A percentile compares a stretch with the other conserved stretches of the same genome.
Evolutionary conservation across 148 eudicot species (phyloP).

Genomic region (Rhododendron simsii): DNA sequence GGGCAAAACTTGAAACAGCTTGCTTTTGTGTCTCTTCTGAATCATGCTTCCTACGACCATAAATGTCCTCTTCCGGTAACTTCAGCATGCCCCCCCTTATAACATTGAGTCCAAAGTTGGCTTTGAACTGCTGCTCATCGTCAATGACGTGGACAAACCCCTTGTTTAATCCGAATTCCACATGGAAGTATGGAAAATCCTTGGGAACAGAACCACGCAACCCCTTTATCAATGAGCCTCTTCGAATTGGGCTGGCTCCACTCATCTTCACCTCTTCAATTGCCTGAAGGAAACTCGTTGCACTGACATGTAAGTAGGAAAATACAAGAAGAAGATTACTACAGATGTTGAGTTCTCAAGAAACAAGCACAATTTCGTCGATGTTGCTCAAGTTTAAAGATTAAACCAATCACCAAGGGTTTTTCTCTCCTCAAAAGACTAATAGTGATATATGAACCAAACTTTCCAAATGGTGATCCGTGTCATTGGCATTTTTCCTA

Average conservation of each 20-base stretch:
- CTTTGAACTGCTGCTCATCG: conserved; percentile 61
- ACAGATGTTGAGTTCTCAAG: neutral
- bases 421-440: neutral
- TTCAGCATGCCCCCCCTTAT: conserved; percentile 81
- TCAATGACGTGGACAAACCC: conserved; percentile 96
- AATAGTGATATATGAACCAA: neutral
- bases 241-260: conserved; percentile 97
- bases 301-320: neutral
- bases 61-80: conserved; percentile 77
- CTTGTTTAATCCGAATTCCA: conserved; percentile 74
- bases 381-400: neutral
- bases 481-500: neutral
- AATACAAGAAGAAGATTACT: neutral
- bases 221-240: conserved; percentile 89
- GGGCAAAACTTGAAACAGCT: conserved; percentile 54
- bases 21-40: conserved; percentile 60
- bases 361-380: neutral
- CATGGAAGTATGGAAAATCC: conserved; percentile 89
- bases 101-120: conserved; percentile 78
- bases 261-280: conserved; percentile 97
- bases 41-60: conserved; percentile 60
- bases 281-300: conserved; percentile 44
- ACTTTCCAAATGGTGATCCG: neutral
- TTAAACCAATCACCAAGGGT: neutral
- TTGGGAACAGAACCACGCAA: conserved; percentile 75